Conservation (phyloP, 495 filamentous ascomycete genomes). For the Oidiodendron maius region DNA sequence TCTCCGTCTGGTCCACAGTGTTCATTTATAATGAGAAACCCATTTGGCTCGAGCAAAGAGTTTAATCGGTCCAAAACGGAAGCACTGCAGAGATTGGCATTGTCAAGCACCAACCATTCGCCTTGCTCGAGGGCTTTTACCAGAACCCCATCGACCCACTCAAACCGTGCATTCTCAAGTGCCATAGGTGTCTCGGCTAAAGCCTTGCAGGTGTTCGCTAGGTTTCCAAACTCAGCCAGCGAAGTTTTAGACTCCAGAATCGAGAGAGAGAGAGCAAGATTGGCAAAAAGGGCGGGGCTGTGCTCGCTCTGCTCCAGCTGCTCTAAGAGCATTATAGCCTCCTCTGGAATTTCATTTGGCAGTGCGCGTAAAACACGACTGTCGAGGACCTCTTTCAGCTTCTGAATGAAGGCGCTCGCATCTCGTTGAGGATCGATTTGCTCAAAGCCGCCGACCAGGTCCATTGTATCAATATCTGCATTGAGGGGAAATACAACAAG, state of each 20-base stretch:
- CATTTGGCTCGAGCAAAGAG: conserved; percentile 87
- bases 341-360: conserved; percentile 33
- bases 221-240: conserved; percentile 7
- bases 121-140: conserved; percentile 82
- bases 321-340: conserved; percentile 37
- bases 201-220: conserved; percentile 18
- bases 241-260: conserved; percentile 11
- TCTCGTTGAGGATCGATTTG: conserved; percentile 78
- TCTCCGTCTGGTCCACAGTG: conserved; percentile 78
- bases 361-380: conserved; percentile 45
- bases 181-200: conserved; percentile 38
- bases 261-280: conserved; percentile 5
- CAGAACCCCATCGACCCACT: conserved; percentile 92
- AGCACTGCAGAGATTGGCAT: conserved; percentile 92
- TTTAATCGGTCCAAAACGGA: conserved; percentile 94
- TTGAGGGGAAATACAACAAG: conserved; percentile 79
- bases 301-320: conserved; percentile 22
- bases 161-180: conserved; percentile 71
- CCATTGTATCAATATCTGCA: conserved; percentile 91
- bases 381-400: conserved; percentile 50
- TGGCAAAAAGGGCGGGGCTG: conserved; percentile 19
- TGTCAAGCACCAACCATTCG: conserved; percentile 90
- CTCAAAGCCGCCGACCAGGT: conserved; percentile 93
- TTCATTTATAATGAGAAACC: conserved; percentile 83
- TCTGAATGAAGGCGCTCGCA: conserved; percentile 45